Conservation (phyloP, 805 yeast genomes). For the Wickerhamiella galacta region DNA sequence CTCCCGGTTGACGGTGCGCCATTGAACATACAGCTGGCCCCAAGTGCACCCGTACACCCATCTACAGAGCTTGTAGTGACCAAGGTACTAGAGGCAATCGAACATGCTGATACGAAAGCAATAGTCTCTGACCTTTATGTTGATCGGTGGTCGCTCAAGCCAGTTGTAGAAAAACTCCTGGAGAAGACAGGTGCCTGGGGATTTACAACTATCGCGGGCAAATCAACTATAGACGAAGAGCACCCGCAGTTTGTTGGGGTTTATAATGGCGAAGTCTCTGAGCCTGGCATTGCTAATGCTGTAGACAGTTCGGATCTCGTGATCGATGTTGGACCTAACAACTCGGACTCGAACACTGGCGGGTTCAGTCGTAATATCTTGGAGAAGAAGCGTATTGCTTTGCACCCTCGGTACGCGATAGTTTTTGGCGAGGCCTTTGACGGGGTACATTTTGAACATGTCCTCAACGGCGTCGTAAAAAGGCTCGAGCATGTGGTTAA, state of each 20-base stretch:
- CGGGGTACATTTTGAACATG: constrained; percentile 33
- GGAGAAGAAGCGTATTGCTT: constrained; percentile 28
- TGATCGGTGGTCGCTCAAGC: constrained; percentile 27
- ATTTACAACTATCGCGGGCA: constrained; percentile 50
- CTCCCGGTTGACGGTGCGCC: constrained; percentile 23
- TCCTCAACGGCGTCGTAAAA: constrained; percentile 29
- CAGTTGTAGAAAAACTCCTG: constrained; percentile 34
- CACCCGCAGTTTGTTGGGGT: constrained; percentile 48
- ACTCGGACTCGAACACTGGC: constrained; percentile 57
- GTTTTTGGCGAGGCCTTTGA: constrained; percentile 28
- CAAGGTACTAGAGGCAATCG: constrained; percentile 33
- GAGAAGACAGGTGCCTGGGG: constrained; percentile 35
- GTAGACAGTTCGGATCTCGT: constrained; percentile 48
- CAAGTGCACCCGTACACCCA: constrained; percentile 16
- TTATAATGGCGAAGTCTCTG: constrained; percentile 47
- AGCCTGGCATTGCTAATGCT: constrained; percentile 30
- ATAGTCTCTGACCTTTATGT: constrained; percentile 57
- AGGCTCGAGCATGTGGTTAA: constrained; percentile 21
- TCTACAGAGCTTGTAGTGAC: constrained; percentile 26
- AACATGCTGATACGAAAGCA: constrained; percentile 40
- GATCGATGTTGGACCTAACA: constrained; percentile 50
- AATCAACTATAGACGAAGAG: constrained; percentile 59
- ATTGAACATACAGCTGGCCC: constrained; percentile 22
- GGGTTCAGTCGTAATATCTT: constrained; percentile 35
- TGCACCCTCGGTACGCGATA: constrained; percentile 38